Evolutionary conservation across 2,329 filamentous ascomycete genomes (phyloP).

Genomic region (Orbilia ellipsospora): DNA sequence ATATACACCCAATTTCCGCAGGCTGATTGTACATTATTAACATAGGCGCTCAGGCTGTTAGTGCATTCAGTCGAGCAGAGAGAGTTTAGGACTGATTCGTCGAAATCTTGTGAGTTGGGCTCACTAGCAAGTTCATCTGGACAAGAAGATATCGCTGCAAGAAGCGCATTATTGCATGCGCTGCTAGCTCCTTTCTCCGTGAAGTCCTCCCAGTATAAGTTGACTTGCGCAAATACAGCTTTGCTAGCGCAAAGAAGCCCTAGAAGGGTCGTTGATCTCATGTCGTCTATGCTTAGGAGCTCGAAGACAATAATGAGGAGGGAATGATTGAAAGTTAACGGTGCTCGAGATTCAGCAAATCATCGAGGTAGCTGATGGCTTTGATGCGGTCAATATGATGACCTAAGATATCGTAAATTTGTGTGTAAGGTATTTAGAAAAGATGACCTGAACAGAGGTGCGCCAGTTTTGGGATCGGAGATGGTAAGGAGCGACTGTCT

Average conservation of each 20-base stretch:
- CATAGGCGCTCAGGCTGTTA: conserved; percentile 35
- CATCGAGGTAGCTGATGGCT: neutral
- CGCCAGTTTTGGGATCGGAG: conserved; percentile 6
- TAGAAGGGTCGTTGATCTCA: conserved; percentile 35
- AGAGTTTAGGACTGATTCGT: conserved; percentile 28
- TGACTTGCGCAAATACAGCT: conserved; percentile 34
- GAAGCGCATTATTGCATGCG: conserved; percentile 40
- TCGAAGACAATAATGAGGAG: conserved; percentile 25
- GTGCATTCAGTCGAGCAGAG: conserved; percentile 37
- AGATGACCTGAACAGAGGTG: neutral
- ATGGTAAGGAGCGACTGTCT: conserved; percentile 15
- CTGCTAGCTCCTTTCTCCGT: conserved; percentile 40
- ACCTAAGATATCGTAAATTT: neutral
- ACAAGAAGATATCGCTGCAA: conserved; percentile 41
- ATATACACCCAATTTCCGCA: conserved; percentile 43
- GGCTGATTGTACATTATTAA: conserved; percentile 32
- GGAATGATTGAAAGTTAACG: conserved; percentile 10
- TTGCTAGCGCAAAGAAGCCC: conserved; percentile 37
- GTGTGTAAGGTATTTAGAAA: neutral
- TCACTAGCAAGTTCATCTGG: conserved; percentile 42
- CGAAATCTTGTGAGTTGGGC: conserved; percentile 35
- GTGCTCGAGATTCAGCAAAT: neutral
- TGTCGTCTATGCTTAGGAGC: conserved; percentile 20
- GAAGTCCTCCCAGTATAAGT: conserved; percentile 39
- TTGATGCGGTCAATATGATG: neutral